Evolutionary conservation across 345 rosid species (phyloP), one percentile per base, ranked within the genome.

Genomic region (Pistacia integerrima): DNA sequence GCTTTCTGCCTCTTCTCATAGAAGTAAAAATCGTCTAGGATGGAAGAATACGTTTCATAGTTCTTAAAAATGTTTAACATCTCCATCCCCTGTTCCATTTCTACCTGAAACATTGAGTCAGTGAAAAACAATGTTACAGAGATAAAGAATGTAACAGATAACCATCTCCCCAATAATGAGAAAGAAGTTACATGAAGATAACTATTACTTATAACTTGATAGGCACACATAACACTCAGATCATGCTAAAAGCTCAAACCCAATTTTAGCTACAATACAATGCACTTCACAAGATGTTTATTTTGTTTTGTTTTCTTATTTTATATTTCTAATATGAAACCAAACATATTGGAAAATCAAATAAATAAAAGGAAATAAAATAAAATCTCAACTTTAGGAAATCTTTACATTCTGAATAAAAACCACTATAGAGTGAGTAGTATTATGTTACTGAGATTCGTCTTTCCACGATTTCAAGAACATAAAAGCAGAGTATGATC

Each of bases 1-100:
- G 83, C 86, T 82, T 84, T 90, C 84, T 93, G 95, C 52, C 97
- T 83, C 77, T 87, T 92, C 83, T 93, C 97, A 35, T 90, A 93
- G 71, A 93, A 93, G 64, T 80, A 77, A 68, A 90, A 93, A 71
- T 93, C 98, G 74, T 93, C 95, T 11, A 93, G 85, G 77, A 90
- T 88, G 65, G 95, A 93, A 9, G 95, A 85, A 62, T 76, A 81
- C 58, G 74, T 82, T 70, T 80, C 84, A 66, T 84, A 86, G 59
- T 77, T 78, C 63, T 85, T 84, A 66, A 89, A 94, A 56, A 92
- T 87, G 62, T 86, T 84, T 72, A 94, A 72, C 84, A 90, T 90
- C 84, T 90, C 93, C 63, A 84, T 79, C 30, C 98, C 97, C 44
- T 87, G 94, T 54, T 84, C 86, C 67, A 90, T 61, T 74, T 86